Conservation (phyloP, 805 yeast species). For the Candida tammaniensis region DNA sequence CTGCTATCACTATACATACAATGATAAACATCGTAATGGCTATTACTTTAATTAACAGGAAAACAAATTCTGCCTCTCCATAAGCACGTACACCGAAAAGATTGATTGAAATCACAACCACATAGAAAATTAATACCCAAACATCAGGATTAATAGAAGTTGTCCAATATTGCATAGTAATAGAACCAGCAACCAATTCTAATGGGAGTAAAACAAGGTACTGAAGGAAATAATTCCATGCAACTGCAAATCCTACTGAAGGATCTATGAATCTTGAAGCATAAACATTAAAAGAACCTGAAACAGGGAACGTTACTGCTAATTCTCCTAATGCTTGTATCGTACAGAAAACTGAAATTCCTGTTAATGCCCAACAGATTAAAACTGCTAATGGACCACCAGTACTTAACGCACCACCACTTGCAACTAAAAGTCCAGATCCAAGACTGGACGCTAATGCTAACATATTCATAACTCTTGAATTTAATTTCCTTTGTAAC, state of each 20-base stretch:
- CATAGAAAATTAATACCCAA: conserved; percentile 57
- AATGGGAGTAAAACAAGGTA: conserved; percentile 58
- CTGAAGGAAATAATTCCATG: conserved; percentile 68
- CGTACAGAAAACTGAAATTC: conserved; percentile 34
- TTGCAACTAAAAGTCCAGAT: conserved; percentile 41
- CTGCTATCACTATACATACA: conserved; percentile 42
- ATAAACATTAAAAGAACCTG: conserved; percentile 49
- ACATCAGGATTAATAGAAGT: conserved; percentile 51
- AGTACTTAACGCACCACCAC: conserved; percentile 34
- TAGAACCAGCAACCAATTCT: conserved; percentile 60
- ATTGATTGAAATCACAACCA: conserved; percentile 43
- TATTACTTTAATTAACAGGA: conserved; percentile 61
- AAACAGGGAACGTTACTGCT: conserved; percentile 42
- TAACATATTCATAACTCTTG: conserved; percentile 41
- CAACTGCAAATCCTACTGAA: conserved; percentile 68
- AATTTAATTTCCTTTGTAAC: conserved; percentile 29
- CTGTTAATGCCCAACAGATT: conserved; percentile 38
- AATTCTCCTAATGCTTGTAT: conserved; percentile 46
- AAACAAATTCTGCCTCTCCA: conserved; percentile 64
- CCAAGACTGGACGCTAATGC: conserved; percentile 45
- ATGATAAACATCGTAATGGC: conserved; percentile 57
- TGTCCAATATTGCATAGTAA: conserved; percentile 58
- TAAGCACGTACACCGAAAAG: conserved; percentile 56
- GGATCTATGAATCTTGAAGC: conserved; percentile 66
- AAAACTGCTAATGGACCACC: conserved; percentile 42